phyloP scores from a whole-genome alignment of 768 basidiomycete genomes.

The Pisolithus marmoratus region DNA sequence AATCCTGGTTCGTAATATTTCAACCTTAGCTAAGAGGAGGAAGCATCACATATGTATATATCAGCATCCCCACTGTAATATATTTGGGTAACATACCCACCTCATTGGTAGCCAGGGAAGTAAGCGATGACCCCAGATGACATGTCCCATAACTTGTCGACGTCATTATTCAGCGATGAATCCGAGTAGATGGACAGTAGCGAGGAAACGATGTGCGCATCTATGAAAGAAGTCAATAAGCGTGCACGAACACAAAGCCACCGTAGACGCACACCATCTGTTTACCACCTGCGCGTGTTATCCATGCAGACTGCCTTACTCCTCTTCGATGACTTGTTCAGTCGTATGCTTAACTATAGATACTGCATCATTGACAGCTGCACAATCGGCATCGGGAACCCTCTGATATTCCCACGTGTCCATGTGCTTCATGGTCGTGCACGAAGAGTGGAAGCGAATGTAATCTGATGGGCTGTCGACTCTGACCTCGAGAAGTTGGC shows the following conservation, averaged over 20 bases:
- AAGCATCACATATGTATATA: background rate
- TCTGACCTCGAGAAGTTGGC: conserved; percentile 28
- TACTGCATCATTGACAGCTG: conserved; percentile 19
- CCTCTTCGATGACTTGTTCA: conserved; percentile 28
- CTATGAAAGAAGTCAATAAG: conserved; percentile 8
- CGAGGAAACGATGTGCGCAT: conserved; percentile 36
- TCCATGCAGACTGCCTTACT: conserved; percentile 37
- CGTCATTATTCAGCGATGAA: conserved; percentile 37
- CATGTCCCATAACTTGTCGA: conserved; percentile 47
- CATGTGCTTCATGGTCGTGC: conserved; percentile 8
- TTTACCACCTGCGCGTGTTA: conserved; percentile 54
- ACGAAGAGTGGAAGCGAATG: conserved; percentile 45
- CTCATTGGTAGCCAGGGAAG: conserved; percentile 35
- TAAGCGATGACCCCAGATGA: conserved; percentile 42
- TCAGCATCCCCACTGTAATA: background rate
- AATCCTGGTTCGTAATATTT: conserved; percentile 47
- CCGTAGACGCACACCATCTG: conserved; percentile 56
- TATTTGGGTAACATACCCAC: conserved; percentile 38
- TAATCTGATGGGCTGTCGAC: conserved; percentile 19
- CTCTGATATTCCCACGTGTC: background rate
- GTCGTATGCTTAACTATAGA: conserved; percentile 18
- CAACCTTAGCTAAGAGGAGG: conserved; percentile 37
- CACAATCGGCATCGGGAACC: conserved; percentile 7
- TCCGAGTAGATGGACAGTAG: conserved; percentile 30
- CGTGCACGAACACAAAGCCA: conserved; percentile 14